Percentiles rank a stretch among this genome's conserved stretches.
Conservation (phyloP, 148 eudicot species). For the Camellia granthamiana region DNA sequence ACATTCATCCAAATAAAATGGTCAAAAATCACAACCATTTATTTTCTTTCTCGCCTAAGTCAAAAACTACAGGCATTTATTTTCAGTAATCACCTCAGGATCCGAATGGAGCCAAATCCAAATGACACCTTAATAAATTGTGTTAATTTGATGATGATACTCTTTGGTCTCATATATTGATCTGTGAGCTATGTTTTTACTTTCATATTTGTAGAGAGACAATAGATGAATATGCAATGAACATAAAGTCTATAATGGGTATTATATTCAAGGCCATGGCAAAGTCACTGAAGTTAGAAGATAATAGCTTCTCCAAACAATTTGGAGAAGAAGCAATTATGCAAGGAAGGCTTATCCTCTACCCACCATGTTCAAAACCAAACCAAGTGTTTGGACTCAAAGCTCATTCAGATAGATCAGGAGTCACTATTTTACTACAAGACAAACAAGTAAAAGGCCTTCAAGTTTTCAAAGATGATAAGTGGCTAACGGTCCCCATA, state of each 20-base stretch:
- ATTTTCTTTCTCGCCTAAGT: too few species aligned
- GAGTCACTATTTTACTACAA: conserved; percentile 37
- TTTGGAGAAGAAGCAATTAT: conserved; percentile 29
- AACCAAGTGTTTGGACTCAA: conserved; percentile 38
- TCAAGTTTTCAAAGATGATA: conserved; percentile 41
- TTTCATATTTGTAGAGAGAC: conserved; percentile 20
- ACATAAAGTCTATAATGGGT: conserved; percentile 16
- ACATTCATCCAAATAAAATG: too few species aligned
- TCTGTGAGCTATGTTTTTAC: background rate
- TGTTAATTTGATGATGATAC: too few species aligned
- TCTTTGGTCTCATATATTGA: background rate
- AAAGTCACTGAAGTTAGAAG: conserved; percentile 27
- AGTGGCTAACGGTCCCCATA: conserved; percentile 44
- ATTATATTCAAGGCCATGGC: conserved; percentile 26
- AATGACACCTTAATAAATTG: too few species aligned
- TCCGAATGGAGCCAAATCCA: too few species aligned
- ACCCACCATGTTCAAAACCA: conserved; percentile 32
- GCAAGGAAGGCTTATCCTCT: conserved; percentile 31
- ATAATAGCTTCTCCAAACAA: conserved; percentile 16
- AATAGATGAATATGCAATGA: conserved; percentile 29
- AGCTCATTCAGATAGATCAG: conserved; percentile 42
- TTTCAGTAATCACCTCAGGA: too few species aligned
- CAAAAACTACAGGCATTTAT: too few species aligned
- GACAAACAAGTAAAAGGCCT: conserved; percentile 42
- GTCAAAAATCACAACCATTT: too few species aligned